phyloP scores from a whole-genome alignment of 2,329 filamentous ascomycete species.

The Metarhizium robertsii region DNA sequence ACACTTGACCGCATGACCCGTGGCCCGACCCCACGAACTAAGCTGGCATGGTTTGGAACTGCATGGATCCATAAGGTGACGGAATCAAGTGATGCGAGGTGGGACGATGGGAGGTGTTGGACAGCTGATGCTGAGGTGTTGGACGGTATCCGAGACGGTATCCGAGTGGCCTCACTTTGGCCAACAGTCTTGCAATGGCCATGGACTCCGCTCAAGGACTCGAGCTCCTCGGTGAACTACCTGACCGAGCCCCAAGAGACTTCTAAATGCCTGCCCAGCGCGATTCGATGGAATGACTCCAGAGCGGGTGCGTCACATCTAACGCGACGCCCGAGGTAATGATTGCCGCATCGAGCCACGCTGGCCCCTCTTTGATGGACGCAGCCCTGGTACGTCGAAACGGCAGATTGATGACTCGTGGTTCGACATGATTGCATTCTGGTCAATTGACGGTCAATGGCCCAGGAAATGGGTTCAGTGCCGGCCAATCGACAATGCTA shows the following conservation, averaged over 20 bases:
- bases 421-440: too few relatives aligned
- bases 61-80: background rate
- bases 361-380: background rate
- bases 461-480: too few relatives aligned
- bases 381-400: too few relatives aligned
- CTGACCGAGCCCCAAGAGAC: too few relatives aligned
- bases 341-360: constrained; percentile 1
- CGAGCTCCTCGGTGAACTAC: too few relatives aligned
- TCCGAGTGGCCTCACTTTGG: constrained; percentile 2
- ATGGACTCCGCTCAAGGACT: too few relatives aligned
- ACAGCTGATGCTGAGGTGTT: background rate
- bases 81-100: background rate
- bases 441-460: too few relatives aligned
- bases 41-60: too few relatives aligned
- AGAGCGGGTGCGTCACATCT: background rate
- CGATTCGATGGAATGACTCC: background rate
- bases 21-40: constrained; percentile 3
- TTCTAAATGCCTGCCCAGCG: background rate
- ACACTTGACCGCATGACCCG: constrained; percentile 13
- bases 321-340: background rate
- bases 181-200: background rate
- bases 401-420: too few relatives aligned
- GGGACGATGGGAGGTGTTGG: background rate
- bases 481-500: too few relatives aligned
- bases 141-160: background rate